Percentiles rank a stretch among this genome's conserved stretches.
Evolutionary conservation across 176 grass and related monocot species (phyloP).

Genomic region (Puya raimondii): DNA sequence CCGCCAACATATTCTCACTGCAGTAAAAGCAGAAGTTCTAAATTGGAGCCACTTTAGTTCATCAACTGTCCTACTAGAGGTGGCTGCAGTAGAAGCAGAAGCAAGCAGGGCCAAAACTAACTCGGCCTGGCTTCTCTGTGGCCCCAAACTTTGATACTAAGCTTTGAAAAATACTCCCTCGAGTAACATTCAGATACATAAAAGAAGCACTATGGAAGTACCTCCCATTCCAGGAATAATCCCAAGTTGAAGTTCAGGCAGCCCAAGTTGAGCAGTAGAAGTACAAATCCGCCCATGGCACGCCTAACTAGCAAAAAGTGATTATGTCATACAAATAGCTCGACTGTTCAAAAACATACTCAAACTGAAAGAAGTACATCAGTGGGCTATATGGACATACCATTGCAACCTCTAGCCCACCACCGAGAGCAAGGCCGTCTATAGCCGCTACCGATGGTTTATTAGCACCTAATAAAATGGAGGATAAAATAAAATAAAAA

Average conservation of each 20-base stretch:
- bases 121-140: no score
- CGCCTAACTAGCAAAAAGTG: slow-evolving; percentile 40
- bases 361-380: no score
- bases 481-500: slow-evolving; percentile 3
- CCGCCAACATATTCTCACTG: no score
- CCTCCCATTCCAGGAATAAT: slow-evolving; percentile 95
- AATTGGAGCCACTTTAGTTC: no score
- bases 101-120: no score
- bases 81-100: no score
- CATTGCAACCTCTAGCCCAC: slow-evolving; percentile 91
- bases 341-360: no score
- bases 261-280: slow-evolving; percentile 55
- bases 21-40: no score
- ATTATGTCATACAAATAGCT: not conserved
- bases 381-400: slow-evolving; percentile 18
- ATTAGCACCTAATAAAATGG: slow-evolving; percentile 31
- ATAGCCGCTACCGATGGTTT: slow-evolving; percentile 95
- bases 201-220: slow-evolving; percentile 20
- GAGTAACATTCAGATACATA: no score
- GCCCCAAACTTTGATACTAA: no score
- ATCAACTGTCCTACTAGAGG: no score
- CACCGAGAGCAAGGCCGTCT: slow-evolving; percentile 83
- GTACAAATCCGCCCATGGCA: slow-evolving; percentile 94
- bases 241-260: slow-evolving; percentile 88
- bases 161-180: no score